These are phyloP conservation scores for Boletus austroedulis DNA, from an alignment of 1,284 basidiomycete species.

Conservation along the genomic window DNA sequence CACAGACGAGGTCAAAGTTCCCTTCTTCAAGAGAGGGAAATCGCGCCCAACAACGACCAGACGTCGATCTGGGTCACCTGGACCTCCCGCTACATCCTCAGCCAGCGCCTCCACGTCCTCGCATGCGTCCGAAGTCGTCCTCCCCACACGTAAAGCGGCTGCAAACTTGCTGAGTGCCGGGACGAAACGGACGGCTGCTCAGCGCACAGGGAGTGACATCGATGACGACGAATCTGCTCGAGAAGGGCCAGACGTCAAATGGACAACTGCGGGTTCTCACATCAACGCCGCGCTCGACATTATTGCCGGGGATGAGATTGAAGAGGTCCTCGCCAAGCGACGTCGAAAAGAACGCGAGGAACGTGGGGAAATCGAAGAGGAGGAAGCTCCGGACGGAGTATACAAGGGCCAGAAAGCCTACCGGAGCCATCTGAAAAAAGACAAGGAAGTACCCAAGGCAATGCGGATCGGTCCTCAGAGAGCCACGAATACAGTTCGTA, in stretches of 20 bases:
- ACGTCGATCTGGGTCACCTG: conserved; percentile 55
- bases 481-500: conserved; percentile 83
- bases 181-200: conserved; percentile 70
- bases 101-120: conserved; percentile 34
- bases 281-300: conserved; percentile 67
- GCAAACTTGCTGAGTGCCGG: conserved; percentile 79
- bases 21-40: conserved; percentile 86
- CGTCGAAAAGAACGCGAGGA: conserved; percentile 51
- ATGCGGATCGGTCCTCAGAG: conserved; percentile 88
- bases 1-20: conserved; percentile 51
- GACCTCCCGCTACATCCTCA: conserved; percentile 22
- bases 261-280: conserved; percentile 71
- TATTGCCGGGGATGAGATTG: conserved; percentile 74
- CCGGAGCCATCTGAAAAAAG: conserved; percentile 79
- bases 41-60: conserved; percentile 69
- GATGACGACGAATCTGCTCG: conserved; percentile 45
- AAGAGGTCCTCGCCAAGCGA: conserved; percentile 67
- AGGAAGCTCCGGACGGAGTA: conserved; percentile 77
- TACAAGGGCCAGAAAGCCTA: conserved; percentile 88
- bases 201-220: conserved; percentile 49
- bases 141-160: conserved; percentile 66
- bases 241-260: conserved; percentile 76
- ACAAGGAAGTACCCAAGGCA: conserved; percentile 78
- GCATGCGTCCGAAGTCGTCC: conserved; percentile 63
- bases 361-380: conserved; percentile 56